Conservation (phyloP, 2,329 filamentous ascomycete genomes). For the Fusarium sp. region DNA sequence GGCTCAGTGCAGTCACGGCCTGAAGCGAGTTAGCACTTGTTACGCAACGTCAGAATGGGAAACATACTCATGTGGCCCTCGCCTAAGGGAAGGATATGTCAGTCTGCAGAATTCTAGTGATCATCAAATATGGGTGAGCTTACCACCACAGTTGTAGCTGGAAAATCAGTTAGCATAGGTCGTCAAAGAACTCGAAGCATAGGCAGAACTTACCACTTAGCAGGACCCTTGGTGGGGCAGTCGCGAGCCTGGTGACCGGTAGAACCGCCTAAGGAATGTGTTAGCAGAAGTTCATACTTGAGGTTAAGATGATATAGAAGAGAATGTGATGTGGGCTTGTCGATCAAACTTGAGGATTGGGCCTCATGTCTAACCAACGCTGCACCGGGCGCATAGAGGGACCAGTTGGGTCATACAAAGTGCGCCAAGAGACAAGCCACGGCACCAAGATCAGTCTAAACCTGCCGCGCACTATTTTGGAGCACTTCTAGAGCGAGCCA, state of each 20-base stretch:
- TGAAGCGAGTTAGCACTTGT: constrained; percentile 49
- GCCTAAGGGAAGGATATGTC: constrained; percentile 51
- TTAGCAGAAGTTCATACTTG: constrained; percentile 30
- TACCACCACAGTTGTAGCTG: constrained; percentile 86
- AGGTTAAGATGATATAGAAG: neutral
- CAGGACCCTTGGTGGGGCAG: constrained; percentile 84
- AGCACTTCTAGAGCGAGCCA: neutral
- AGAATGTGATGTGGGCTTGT: neutral
- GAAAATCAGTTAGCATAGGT: constrained; percentile 7
- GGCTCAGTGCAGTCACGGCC: constrained; percentile 92
- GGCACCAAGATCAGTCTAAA: neutral
- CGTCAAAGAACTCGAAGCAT: neutral
- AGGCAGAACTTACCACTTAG: constrained; percentile 75
- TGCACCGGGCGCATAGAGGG: neutral
- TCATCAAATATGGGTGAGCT: constrained; percentile 45
- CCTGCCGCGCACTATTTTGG: neutral
- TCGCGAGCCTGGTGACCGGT: constrained; percentile 84
- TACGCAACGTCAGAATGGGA: neutral
- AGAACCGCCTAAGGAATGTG: constrained; percentile 70
- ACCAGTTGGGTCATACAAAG: neutral
- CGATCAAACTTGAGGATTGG: neutral
- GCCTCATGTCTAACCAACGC: constrained; percentile 8
- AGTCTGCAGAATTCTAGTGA: constrained; percentile 27
- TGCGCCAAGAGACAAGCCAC: constrained; percentile 3
- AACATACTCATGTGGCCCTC: constrained; percentile 83